phyloP scores from a whole-genome alignment of 331 rosid genomes.

The Spiraea crenata region DNA sequence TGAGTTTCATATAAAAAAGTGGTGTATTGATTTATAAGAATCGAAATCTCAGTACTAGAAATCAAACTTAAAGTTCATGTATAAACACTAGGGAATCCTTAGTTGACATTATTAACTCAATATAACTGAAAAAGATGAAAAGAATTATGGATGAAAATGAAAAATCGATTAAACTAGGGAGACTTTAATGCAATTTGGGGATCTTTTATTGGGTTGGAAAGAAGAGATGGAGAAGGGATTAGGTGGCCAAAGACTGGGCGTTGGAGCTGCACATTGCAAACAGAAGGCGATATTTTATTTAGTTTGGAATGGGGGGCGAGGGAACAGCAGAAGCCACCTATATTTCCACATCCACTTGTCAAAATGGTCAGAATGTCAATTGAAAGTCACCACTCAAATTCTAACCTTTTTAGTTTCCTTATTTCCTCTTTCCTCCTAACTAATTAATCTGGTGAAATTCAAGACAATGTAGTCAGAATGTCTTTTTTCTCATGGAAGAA shows the following conservation, averaged over 20 bases:
- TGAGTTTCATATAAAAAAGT: no score
- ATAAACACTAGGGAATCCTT: no score
- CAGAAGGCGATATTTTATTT: not conserved
- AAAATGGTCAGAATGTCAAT: slow-evolving; percentile 3
- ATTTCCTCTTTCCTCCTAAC: not conserved
- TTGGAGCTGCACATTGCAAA: slow-evolving; percentile 9
- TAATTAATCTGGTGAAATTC: slow-evolving; percentile 7
- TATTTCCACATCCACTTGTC: slow-evolving; percentile 33
- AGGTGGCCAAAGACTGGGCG: slow-evolving; percentile 38
- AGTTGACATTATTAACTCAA: no score
- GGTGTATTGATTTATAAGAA: no score
- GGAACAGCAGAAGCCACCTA: slow-evolving; percentile 19
- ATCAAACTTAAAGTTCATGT: no score
- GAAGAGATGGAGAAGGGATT: slow-evolving; percentile 16
- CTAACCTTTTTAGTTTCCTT: not conserved
- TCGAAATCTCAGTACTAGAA: no score
- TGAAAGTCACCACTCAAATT: not conserved
- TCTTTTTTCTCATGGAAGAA: not conserved
- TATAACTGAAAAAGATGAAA: no score
- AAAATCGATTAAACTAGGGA: no score
- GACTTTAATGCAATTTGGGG: no score
- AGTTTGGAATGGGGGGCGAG: not conserved
- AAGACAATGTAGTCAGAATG: not conserved
- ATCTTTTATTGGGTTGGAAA: not conserved
- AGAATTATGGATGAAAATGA: no score